A percentile compares a stretch with the other conserved stretches of the same genome.
phyloP scores from a whole-genome alignment of 2,329 filamentous ascomycete genomes.

The Alternaria solani region DNA sequence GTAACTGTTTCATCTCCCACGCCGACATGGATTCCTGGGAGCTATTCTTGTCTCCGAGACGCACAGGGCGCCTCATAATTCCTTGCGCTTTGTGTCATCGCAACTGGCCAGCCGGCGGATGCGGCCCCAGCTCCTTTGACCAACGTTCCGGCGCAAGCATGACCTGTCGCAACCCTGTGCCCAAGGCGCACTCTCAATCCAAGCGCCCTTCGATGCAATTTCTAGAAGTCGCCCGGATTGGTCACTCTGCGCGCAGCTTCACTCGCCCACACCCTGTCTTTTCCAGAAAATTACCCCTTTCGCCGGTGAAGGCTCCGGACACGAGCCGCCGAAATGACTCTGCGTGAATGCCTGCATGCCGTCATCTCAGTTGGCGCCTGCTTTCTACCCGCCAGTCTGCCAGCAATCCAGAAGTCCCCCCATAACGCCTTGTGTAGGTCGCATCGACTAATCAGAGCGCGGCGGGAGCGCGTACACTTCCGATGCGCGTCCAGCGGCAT shows the following conservation, averaged over 20 bases:
- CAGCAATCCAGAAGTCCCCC: slow-evolving; percentile 14
- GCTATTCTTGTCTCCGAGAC: slow-evolving; percentile 43
- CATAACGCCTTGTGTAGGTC: slow-evolving; percentile 2
- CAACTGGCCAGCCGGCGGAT: slow-evolving; percentile 41
- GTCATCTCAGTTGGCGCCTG: slow-evolving; percentile 22
- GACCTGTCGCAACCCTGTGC: slow-evolving; percentile 38
- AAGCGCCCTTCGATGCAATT: slow-evolving; percentile 49
- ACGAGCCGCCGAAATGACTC: slow-evolving; percentile 30
- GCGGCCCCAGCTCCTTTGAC: slow-evolving; percentile 39
- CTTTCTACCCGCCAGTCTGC: slow-evolving; percentile 17
- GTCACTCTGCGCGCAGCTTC: slow-evolving; percentile 33
- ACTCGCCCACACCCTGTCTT: slow-evolving; percentile 41
- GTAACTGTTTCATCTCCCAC: slow-evolving; percentile 45
- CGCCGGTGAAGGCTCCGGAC: slow-evolving; percentile 23
- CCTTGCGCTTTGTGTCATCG: slow-evolving; percentile 34
- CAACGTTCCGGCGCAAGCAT: slow-evolving; percentile 41
- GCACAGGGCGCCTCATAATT: slow-evolving; percentile 41
- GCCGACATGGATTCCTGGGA: slow-evolving; percentile 29
- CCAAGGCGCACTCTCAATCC: slow-evolving; percentile 35
- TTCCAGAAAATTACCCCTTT: slow-evolving; percentile 52
- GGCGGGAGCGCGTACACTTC: slow-evolving; percentile 30
- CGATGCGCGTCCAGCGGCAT: slow-evolving; percentile 27
- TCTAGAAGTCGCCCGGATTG: slow-evolving; percentile 43
- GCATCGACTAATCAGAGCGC: slow-evolving; percentile 2
- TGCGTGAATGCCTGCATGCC: slow-evolving; percentile 18